Evolutionary conservation across 306 rosid species (phyloP).

Genomic region (Trichosanthes truncata): DNA sequence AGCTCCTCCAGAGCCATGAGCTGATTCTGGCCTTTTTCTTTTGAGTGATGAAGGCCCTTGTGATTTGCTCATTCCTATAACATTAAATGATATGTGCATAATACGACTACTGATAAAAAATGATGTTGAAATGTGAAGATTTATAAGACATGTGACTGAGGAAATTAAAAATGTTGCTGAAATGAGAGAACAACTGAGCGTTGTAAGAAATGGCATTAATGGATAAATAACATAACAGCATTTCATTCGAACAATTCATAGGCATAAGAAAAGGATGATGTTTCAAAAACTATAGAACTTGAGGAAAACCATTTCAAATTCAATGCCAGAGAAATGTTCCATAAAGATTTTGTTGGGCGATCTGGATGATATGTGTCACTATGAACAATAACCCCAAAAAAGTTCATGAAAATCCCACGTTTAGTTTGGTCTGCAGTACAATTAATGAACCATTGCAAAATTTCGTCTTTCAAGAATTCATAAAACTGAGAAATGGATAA

Average conservation of each 20-base stretch:
- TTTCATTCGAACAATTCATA: background rate
- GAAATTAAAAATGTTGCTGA: background rate
- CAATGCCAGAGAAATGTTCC: background rate
- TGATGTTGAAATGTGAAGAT: background rate
- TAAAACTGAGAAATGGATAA: background rate
- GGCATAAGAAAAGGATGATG: background rate
- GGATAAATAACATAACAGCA: background rate
- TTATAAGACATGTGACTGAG: background rate
- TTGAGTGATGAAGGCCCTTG: slow-evolving; percentile 38
- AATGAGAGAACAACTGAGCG: background rate
- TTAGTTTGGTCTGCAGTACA: background rate
- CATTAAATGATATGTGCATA: background rate
- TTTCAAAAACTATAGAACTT: background rate
- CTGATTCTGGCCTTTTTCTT: slow-evolving; percentile 38
- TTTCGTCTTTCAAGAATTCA: background rate
- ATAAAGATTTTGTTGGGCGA: background rate
- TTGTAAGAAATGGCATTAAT: background rate
- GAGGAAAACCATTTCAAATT: background rate
- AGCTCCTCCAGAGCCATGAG: slow-evolving; percentile 12
- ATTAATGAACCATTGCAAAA: background rate
- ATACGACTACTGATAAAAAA: no score
- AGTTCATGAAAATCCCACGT: background rate
- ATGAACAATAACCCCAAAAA: background rate
- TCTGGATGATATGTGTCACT: background rate
- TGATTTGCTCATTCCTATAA: slow-evolving; percentile 33